phyloP scores from a whole-genome alignment of 768 basidiomycete genomes.

The Mycena galericulata region DNA sequence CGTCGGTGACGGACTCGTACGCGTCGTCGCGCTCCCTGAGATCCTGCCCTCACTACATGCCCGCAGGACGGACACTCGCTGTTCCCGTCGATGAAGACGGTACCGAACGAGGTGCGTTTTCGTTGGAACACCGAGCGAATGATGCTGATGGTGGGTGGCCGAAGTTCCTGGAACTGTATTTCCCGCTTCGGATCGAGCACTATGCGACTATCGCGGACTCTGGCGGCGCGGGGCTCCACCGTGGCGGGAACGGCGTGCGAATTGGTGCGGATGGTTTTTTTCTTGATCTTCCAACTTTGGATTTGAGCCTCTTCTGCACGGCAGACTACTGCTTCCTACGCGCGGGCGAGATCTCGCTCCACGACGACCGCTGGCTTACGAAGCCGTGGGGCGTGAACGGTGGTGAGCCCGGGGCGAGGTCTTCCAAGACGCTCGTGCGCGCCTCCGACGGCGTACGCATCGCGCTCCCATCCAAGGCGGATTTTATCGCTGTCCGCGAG shows the following conservation, averaged over 20 bases:
- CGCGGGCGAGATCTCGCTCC: conserved; percentile 43
- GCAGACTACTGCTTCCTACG: conserved; percentile 45
- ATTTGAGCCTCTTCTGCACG: neutral
- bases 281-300: too few relatives aligned
- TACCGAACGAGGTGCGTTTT: conserved; percentile 40
- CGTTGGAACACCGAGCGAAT: neutral
- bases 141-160: neutral
- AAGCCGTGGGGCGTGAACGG: conserved; percentile 51
- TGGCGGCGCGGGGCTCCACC: conserved; percentile 44
- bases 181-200: conserved; percentile 44
- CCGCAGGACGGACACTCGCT: conserved; percentile 44
- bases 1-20: conserved; percentile 29
- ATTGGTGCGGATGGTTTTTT: conserved; percentile 37
- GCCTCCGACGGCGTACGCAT: conserved; percentile 38
- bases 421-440: conserved; percentile 41
- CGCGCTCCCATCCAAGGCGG: conserved; percentile 40
- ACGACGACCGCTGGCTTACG: conserved; percentile 48
- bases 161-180: conserved; percentile 43
- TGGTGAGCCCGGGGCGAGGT: conserved; percentile 42
- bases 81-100: conserved; percentile 48
- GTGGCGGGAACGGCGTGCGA: conserved; percentile 48
- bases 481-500: conserved; percentile 40
- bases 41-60: neutral
- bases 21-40: neutral
- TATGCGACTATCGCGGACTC: conserved; percentile 46